Conservation (phyloP, 345 rosid genomes). For the Populus ilicifolia region DNA sequence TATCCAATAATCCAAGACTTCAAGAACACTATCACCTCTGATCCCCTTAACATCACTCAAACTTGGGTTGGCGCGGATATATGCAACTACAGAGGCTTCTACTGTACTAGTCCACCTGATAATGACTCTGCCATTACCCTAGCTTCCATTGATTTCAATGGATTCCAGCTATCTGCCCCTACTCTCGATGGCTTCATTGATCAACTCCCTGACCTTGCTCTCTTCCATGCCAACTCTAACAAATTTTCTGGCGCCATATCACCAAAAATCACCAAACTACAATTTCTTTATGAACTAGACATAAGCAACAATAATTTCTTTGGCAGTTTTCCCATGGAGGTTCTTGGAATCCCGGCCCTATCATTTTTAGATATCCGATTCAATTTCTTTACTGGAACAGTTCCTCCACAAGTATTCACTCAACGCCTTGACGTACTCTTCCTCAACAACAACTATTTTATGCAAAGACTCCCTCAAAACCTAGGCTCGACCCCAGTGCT, state of each 20-base stretch:
- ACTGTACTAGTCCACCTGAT: conserved; percentile 38
- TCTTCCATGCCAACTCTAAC: conserved; percentile 55
- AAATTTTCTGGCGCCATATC: conserved; percentile 36
- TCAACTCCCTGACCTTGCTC: conserved; percentile 44
- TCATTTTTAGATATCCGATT: conserved; percentile 41
- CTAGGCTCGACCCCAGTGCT: conserved; percentile 30
- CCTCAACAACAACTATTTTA: conserved; percentile 45
- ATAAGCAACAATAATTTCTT: conserved; percentile 39
- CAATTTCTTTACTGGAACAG: conserved; percentile 38
- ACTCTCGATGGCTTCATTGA: conserved; percentile 40
- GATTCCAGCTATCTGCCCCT: conserved; percentile 30
- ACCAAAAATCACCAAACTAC: conserved; percentile 21
- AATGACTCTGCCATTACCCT: conserved; percentile 35
- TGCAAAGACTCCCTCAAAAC: conserved; percentile 25
- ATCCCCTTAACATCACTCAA: conserved; percentile 29
- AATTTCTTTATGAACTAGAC: conserved; percentile 37
- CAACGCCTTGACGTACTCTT: conserved; percentile 30
- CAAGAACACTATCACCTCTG: conserved; percentile 33
- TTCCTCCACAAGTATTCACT: conserved; percentile 36
- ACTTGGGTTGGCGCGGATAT: conserved; percentile 40
- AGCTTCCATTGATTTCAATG: conserved; percentile 41
- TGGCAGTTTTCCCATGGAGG: conserved; percentile 25
- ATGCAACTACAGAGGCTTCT: conserved; percentile 42
- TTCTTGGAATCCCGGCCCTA: conserved; percentile 23
- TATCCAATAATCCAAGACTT: conserved; percentile 32